Percentiles rank a stretch among this genome's conserved stretches.
These are phyloP conservation scores for Suillus placidus DNA, from an alignment of 768 basidiomycete species.

Conservation along the genomic window DNA sequence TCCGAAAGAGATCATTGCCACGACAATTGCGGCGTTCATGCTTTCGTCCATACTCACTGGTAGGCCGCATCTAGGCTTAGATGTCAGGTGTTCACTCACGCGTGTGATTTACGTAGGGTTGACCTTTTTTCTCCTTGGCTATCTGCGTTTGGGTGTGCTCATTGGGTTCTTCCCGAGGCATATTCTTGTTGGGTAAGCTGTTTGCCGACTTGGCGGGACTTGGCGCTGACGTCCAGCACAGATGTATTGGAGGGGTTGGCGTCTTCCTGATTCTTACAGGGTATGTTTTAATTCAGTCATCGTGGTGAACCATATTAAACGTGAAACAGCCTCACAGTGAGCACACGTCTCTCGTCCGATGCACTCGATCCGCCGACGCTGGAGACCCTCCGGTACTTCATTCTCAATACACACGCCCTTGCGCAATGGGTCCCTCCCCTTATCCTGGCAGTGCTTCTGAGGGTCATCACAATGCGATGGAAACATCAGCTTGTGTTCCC, in stretches of 20 bases:
- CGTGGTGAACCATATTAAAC: not conserved
- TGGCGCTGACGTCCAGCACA: constrained; percentile 22
- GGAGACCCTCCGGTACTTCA: constrained; percentile 68
- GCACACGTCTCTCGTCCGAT: constrained; percentile 79
- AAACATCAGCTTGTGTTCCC: constrained; percentile 94
- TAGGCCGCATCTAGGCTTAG: constrained; percentile 28
- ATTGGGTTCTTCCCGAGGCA: constrained; percentile 97
- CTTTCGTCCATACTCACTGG: constrained; percentile 89
- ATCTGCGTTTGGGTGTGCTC: constrained; percentile 77
- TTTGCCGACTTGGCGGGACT: constrained; percentile 4
- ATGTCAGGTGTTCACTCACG: constrained; percentile 6
- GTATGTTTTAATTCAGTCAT: constrained; percentile 41
- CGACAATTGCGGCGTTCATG: constrained; percentile 87
- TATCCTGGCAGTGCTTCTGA: constrained; percentile 70
- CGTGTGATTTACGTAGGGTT: constrained; percentile 34
- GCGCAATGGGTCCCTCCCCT: constrained; percentile 82
- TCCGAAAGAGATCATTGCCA: constrained; percentile 78
- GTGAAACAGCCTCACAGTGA: constrained; percentile 70
- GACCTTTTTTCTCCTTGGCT: constrained; percentile 85
- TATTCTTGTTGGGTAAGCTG: constrained; percentile 85
- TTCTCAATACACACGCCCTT: constrained; percentile 62
- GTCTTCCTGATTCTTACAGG: constrained; percentile 90
- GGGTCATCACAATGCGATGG: constrained; percentile 77
- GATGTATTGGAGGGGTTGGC: constrained; percentile 95
- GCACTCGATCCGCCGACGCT: constrained; percentile 66